Evolutionary conservation across 164 flowering plant genomes (phyloP).

Genomic region (Vitis labrusca): DNA sequence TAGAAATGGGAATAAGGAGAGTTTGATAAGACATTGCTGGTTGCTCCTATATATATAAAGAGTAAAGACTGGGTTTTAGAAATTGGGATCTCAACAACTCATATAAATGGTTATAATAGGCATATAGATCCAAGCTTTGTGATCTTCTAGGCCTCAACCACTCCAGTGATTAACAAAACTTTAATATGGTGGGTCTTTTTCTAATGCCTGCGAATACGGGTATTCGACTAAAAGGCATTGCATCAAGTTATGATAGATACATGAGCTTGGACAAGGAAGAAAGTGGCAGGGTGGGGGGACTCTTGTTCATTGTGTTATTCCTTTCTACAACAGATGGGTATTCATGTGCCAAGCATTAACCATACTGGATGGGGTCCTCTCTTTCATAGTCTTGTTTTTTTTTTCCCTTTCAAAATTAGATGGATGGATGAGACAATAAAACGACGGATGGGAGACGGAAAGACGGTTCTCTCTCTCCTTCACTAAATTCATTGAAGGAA

Average conservation of each 20-base stretch:
- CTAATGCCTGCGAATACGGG: neutral
- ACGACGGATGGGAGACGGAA: no score
- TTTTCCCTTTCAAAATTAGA: no score
- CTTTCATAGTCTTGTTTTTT: no score
- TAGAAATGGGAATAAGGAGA: no score
- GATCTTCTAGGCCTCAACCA: slow-evolving; percentile 8
- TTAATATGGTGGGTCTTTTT: slow-evolving; percentile 1
- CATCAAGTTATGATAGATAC: slow-evolving; percentile 15
- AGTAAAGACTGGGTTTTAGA: no score
- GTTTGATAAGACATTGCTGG: no score
- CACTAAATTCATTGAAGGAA: no score
- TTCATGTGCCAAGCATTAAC: neutral
- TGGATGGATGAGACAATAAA: no score
- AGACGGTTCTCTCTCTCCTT: no score
- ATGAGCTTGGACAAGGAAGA: slow-evolving; percentile 10
- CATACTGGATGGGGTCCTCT: neutral
- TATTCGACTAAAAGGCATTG: slow-evolving; percentile 1
- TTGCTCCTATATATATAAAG: no score
- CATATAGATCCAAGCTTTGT: neutral
- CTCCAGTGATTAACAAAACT: neutral
- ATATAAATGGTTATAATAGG: no score
- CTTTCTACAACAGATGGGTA: neutral
- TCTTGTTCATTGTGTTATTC: slow-evolving; percentile 1
- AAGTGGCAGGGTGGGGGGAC: neutral
- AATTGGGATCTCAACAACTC: no score